phyloP scores from a whole-genome alignment of 768 basidiomycete genomes.

The Cantharellus cinnabarinus region DNA sequence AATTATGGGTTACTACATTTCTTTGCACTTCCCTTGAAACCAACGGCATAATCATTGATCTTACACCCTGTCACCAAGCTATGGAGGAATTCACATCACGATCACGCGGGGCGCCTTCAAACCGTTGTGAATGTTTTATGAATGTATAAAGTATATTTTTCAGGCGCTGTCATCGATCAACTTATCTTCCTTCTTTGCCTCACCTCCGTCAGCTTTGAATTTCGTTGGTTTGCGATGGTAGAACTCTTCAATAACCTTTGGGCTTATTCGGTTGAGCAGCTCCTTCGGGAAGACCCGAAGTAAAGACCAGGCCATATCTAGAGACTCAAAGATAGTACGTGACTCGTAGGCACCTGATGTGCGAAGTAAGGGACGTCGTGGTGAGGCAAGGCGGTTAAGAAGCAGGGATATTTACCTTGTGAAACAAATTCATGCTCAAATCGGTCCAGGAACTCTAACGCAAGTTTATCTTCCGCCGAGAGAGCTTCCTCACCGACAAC shows the following conservation, averaged over 20 bases:
- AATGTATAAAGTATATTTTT: too few relatives aligned
- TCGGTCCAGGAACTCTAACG: conserved; percentile 91
- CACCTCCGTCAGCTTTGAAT: conserved; percentile 26
- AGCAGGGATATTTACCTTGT: conserved; percentile 40
- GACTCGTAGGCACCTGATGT: conserved; percentile 74
- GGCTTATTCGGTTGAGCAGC: conserved; percentile 92
- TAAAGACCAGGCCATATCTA: conserved; percentile 92
- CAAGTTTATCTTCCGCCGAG: conserved; percentile 86
- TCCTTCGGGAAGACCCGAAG: conserved; percentile 98
- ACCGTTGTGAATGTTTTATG: too few relatives aligned
- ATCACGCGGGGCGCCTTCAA: too few relatives aligned
- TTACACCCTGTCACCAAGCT: too few relatives aligned
- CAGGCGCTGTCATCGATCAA: neutral
- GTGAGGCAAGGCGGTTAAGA: neutral
- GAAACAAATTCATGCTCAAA: conserved; percentile 96
- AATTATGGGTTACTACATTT: too few relatives aligned
- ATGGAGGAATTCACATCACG: too few relatives aligned
- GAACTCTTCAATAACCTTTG: conserved; percentile 87
- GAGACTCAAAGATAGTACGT: conserved; percentile 87
- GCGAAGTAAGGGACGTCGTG: neutral
- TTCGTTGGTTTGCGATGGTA: conserved; percentile 67
- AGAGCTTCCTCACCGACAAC: conserved; percentile 98
- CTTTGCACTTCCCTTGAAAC: too few relatives aligned
- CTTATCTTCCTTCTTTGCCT: conserved; percentile 22
- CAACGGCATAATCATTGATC: too few relatives aligned